phyloP scores from a whole-genome alignment of 345 rosid genomes.

The Aegle marmelos region DNA sequence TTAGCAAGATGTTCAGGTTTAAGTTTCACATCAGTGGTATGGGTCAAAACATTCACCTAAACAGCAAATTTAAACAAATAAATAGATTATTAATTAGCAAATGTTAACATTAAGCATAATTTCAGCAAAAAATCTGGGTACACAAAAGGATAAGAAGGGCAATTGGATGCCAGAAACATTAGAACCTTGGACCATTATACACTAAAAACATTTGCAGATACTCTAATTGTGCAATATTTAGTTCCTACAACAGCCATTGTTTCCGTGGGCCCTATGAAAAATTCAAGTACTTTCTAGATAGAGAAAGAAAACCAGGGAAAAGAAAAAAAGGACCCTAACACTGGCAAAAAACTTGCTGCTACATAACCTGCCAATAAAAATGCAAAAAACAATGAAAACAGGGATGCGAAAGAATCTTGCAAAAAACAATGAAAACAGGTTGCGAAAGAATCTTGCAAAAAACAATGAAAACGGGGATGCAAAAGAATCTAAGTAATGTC shows the following conservation, averaged over 20 bases:
- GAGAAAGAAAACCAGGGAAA: background rate
- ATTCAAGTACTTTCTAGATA: background rate
- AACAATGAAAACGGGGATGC: too few species aligned
- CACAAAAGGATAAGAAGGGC: background rate
- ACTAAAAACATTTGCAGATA: background rate
- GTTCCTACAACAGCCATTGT: background rate
- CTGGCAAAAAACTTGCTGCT: background rate
- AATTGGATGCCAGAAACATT: background rate
- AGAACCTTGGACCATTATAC: background rate
- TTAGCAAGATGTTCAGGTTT: background rate
- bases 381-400: background rate
- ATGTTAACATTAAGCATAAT: background rate
- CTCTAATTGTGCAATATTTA: background rate
- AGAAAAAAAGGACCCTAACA: background rate
- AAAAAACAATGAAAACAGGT: background rate
- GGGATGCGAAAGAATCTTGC: too few species aligned
- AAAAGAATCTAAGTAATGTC: background rate
- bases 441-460: too few species aligned
- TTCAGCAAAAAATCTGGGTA: background rate
- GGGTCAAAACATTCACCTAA: conserved; percentile 72
- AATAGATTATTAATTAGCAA: background rate
- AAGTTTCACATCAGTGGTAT: conserved; percentile 44
- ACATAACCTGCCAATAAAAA: background rate
- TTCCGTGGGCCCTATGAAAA: background rate
- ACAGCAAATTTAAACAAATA: conserved; percentile 11